Conservation (phyloP, 1,284 basidiomycete genomes). For the Malassezia equina region DNA sequence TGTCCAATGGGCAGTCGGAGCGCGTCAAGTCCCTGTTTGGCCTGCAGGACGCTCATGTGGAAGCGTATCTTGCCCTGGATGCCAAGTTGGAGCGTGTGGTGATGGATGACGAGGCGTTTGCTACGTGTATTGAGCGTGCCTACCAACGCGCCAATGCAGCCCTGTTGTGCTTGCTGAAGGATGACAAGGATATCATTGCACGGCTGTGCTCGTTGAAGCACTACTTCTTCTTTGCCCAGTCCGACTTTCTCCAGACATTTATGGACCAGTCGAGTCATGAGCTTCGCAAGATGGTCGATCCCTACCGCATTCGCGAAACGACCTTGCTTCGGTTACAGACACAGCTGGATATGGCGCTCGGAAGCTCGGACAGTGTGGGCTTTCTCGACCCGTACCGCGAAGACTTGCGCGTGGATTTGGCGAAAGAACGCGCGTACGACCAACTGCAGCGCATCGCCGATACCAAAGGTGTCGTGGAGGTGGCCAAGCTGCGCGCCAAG, state of each 20-base stretch:
- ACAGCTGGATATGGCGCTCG: constrained; percentile 44
- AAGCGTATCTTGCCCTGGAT: constrained; percentile 1
- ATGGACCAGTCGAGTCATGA: constrained; percentile 41
- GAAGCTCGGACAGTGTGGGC: constrained; percentile 39
- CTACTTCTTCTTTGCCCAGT: constrained; percentile 43
- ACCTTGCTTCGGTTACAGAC: constrained; percentile 39
- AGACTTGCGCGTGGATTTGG: constrained; percentile 41
- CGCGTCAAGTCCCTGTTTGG: constrained; percentile 15
- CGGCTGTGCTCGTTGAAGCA: constrained; percentile 42
- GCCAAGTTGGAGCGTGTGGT: constrained; percentile 19
- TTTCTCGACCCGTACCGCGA: constrained; percentile 43
- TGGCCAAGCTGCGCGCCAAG: constrained; percentile 36
- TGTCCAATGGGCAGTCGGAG: constrained; percentile 17
- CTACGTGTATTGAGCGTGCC: constrained; percentile 36
- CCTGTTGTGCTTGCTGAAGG: constrained; percentile 37
- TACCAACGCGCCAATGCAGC: constrained; percentile 43
- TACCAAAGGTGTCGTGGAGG: constrained; percentile 44
- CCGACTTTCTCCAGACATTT: constrained; percentile 44
- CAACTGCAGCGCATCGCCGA: constrained; percentile 46
- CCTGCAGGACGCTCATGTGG: constrained; percentile 14
- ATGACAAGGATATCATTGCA: constrained; percentile 39
- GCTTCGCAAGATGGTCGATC: constrained; percentile 38
- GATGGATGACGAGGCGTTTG: constrained; percentile 42
- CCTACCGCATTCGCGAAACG: constrained; percentile 50
- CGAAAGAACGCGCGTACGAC: constrained; percentile 42